These are phyloP conservation scores for Chaetoceros tenuissimus DNA, from an alignment of 108 stramenopile species.

Conservation along the genomic window DNA sequence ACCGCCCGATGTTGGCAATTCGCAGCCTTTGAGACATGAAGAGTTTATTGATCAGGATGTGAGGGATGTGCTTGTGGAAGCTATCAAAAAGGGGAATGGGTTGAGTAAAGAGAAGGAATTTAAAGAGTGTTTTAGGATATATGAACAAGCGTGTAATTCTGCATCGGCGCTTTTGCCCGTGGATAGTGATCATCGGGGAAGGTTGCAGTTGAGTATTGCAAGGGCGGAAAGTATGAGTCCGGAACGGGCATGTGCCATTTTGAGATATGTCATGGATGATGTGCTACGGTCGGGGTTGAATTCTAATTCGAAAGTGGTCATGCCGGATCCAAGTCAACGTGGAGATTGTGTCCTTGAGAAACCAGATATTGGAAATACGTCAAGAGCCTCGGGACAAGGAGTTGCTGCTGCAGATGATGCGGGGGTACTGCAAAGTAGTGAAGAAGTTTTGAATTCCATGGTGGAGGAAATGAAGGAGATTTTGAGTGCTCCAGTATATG, in stretches of 20 bases:
- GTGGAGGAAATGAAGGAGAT: conserved; percentile 88
- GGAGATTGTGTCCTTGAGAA: conserved; percentile 67
- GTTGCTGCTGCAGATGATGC: conserved; percentile 9
- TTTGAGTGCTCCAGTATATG: conserved; percentile 67
- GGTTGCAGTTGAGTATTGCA: conserved; percentile 59
- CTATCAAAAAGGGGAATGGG: conserved; percentile 43
- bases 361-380: conserved; percentile 24
- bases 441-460: conserved; percentile 58
- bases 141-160: conserved; percentile 56
- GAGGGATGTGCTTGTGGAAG: conserved; percentile 60
- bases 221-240: conserved; percentile 68
- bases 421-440: conserved; percentile 51
- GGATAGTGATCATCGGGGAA: conserved; percentile 86
- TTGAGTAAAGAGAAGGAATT: conserved; percentile 33
- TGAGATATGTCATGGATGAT: conserved; percentile 84
- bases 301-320: conserved; percentile 25
- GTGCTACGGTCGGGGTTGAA: conserved; percentile 60
- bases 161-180: conserved; percentile 74
- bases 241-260: conserved; percentile 73
- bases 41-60: conserved; percentile 86
- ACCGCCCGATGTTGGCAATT: background rate
- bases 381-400: conserved; percentile 10
- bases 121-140: conserved; percentile 53
- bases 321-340: conserved; percentile 41
- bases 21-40: conserved; percentile 38